Percentiles rank a stretch among this genome's conserved stretches.
Conservation (phyloP, 441 rosid species). For the Kokia cookei region DNA sequence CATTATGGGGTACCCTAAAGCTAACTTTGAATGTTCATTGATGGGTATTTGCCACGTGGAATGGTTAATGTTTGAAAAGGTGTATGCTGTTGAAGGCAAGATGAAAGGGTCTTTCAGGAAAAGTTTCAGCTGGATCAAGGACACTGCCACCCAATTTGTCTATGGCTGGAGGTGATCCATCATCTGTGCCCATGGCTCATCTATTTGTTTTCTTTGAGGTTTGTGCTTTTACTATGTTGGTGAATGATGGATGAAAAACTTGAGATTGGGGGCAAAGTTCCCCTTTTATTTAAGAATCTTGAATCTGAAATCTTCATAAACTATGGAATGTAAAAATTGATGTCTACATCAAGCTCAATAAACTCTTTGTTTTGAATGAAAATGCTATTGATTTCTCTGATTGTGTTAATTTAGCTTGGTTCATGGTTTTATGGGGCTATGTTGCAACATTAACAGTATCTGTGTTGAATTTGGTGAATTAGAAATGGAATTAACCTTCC, state of each 20-base stretch:
- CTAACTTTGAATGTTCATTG: neutral
- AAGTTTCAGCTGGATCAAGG: constrained; percentile 85
- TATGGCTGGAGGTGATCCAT: constrained; percentile 58
- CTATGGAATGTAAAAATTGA: neutral
- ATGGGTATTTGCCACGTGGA: constrained; percentile 6
- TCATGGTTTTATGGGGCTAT: neutral
- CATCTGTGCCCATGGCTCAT: constrained; percentile 4
- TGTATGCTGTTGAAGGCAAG: constrained; percentile 68
- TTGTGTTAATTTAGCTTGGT: neutral
- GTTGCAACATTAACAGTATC: neutral
- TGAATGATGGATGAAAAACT: neutral
- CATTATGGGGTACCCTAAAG: neutral
- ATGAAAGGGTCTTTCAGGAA: constrained; percentile 79
- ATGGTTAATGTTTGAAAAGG: neutral
- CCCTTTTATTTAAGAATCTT: neutral
- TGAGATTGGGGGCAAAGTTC: neutral
- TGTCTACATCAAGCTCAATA: too few relatives aligned
- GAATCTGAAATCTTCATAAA: neutral
- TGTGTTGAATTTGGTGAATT: too few relatives aligned
- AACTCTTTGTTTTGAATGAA: neutral
- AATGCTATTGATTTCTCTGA: neutral
- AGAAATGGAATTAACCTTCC: too few relatives aligned
- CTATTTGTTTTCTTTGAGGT: neutral
- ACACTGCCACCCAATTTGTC: constrained; percentile 50
- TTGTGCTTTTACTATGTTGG: neutral